phyloP scores from a whole-genome alignment of 2,329 filamentous ascomycete species.

The Aspergillus udagawae region DNA sequence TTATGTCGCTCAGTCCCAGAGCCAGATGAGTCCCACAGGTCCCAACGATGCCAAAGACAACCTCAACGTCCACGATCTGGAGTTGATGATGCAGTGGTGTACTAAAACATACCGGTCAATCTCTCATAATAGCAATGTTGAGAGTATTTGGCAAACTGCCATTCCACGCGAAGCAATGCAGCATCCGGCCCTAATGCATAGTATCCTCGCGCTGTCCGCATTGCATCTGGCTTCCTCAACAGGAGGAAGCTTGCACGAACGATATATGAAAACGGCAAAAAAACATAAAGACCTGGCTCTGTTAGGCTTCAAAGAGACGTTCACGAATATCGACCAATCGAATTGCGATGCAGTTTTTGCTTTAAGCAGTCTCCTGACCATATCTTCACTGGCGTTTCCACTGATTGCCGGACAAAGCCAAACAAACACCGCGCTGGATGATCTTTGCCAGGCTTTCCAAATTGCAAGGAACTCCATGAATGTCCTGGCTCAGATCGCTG shows the following conservation, averaged over 20 bases:
- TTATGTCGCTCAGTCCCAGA: slow-evolving; percentile 5
- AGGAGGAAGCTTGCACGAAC: slow-evolving; percentile 13
- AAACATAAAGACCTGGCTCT: slow-evolving; percentile 25
- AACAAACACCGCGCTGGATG: slow-evolving; percentile 20
- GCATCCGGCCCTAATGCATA: slow-evolving; percentile 30
- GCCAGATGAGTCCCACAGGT: slow-evolving; percentile 6
- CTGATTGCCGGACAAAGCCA: slow-evolving; percentile 7
- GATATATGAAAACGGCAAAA: slow-evolving; percentile 26
- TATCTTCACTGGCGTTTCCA: slow-evolving; percentile 33
- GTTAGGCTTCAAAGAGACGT: slow-evolving; percentile 18
- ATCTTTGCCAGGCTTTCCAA: slow-evolving; percentile 27
- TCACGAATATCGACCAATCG: slow-evolving; percentile 18
- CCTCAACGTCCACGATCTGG: slow-evolving; percentile 27
- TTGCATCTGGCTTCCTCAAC: slow-evolving; percentile 26
- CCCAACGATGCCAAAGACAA: slow-evolving; percentile 3
- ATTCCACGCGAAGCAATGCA: slow-evolving; percentile 28
- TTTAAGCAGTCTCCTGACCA: slow-evolving; percentile 29
- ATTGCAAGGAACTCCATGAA: slow-evolving; percentile 28
- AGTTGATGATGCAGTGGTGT: slow-evolving; percentile 35
- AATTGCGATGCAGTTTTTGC: slow-evolving; percentile 37
- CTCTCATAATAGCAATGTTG: slow-evolving; percentile 19
- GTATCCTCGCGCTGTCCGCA: slow-evolving; percentile 33
- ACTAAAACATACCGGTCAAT: slow-evolving; percentile 31
- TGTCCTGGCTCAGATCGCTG: slow-evolving; percentile 19
- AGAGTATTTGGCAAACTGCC: slow-evolving; percentile 28